These are phyloP conservation scores for Marasmius oreades DNA, from an alignment of 1,284 basidiomycete genomes.

Conservation along the genomic window DNA sequence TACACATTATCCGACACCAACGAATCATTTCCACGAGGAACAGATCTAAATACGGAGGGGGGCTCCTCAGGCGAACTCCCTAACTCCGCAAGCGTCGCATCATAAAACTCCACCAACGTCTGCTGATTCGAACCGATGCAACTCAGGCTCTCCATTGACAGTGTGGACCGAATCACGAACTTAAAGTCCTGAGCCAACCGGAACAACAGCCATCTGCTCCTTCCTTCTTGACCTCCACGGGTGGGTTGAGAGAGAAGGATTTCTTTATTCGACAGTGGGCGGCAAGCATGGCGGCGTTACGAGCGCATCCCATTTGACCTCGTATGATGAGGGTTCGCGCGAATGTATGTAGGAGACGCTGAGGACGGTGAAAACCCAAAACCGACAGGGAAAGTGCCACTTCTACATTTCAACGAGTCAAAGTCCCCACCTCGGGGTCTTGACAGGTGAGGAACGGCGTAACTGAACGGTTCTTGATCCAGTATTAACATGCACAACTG, in stretches of 20 bases:
- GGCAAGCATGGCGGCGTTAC: conserved; percentile 86
- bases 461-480: conserved; percentile 32
- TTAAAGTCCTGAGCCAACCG: conserved; percentile 96
- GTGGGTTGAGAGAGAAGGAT: conserved; percentile 76
- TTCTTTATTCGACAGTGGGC: conserved; percentile 83
- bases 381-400: conserved; percentile 29
- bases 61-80: conserved; percentile 53
- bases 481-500: conserved; percentile 19
- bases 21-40: too few relatives aligned
- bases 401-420: conserved; percentile 50
- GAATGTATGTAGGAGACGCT: conserved; percentile 46
- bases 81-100: conserved; percentile 59
- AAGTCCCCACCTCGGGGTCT: conserved; percentile 62
- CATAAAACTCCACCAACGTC: conserved; percentile 63
- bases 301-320: conserved; percentile 91
- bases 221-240: conserved; percentile 50
- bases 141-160: conserved; percentile 31
- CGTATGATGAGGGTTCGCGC: conserved; percentile 80
- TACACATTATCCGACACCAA: too few relatives aligned
- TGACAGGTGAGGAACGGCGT: conserved; percentile 54
- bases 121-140: conserved; percentile 55
- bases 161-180: conserved; percentile 63
- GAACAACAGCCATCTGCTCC: conserved; percentile 91
- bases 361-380: conserved; percentile 38
- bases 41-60: conserved; percentile 45